Evolutionary conservation across 1,284 basidiomycete genomes (phyloP), one percentile per base, ranked within the genome.

Genomic region (Ustanciosporium gigantosporum): DNA sequence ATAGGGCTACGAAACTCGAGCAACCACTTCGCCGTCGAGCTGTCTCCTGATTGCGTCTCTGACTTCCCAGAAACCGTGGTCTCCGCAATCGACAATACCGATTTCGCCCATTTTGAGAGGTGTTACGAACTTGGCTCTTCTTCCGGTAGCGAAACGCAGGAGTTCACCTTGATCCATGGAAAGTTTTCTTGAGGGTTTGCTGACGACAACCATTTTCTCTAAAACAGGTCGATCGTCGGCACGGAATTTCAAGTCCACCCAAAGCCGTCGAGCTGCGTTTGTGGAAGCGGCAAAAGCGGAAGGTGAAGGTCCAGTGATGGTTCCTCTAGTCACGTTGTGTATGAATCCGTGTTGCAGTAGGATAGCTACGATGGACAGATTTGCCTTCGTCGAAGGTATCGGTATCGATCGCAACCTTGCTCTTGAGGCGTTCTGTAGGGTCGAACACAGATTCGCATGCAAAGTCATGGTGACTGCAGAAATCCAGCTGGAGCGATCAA

Each of bases 221-320:
- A 94, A 81, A 16, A 93, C 89, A 1, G 90, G 88, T 23, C 85
- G 80, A 79, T 93, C 89, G 62, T 89, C 86, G 2, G 59, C 41
- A 41, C 89, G 83, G 79, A 91, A 93, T 79, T 94, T 94, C 64
- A 94, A 84, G 57, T 89, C 85, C 3, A 88, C 88, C 90, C 91
- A 92, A 78, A 94, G 88, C 25, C 74, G 37, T 16, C 65, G 50
- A 17, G 65, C 49, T 25, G 77, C 70, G 1, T 65, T 59, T 8
- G 73, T 79, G 5, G 82, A 86, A 2, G 69, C 59, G 37, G 81
- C 69, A 73, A 89, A 93, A 9, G 81, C 81, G 0, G 73, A 64
- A 0, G 90, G 89, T 8, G 83, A 83, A 0, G 90, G 84, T 0
- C 82, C 81, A 3, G 83, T 80, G 41, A 84, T 79, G 9, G 90